Evolutionary conservation across 495 filamentous ascomycete genomes (phyloP), one percentile per base, ranked within the genome.

Genomic region (Cercophora newfieldiana): DNA sequence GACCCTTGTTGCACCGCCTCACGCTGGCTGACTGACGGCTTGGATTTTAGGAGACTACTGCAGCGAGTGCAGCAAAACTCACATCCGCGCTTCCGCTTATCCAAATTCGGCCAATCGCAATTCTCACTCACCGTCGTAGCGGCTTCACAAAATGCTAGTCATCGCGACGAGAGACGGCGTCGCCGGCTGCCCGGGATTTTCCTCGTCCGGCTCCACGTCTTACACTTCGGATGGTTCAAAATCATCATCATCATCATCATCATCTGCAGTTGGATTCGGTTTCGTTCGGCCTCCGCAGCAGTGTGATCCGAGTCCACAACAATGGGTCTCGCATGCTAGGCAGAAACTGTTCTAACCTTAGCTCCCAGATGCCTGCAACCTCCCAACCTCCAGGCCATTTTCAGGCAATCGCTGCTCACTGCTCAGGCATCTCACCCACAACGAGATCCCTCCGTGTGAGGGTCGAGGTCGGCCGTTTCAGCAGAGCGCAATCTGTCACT

Each of bases 1-100:
- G 18, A 28, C 54, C 54, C 54, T n/a, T 28, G 54, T 30, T 29
- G 54, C 54, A 57, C 54, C 54, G 54, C 54, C 54, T 57, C 54
- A 31, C 25, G 4, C 6, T 57, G 54, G 54, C 54, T 57, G 24
- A 57, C 54, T 57, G 53, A 30, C 54, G 54, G 24, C 16, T 19
- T 26, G 50, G 19, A 44, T 16, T 44, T 44, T 44, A 7, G n/a
- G n/a, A n/a, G n/a, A n/a, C n/a, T n/a, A n/a, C n/a, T n/a, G n/a
- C n/a, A n/a, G n/a, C 18, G 54, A 22, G 6, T 53, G 54, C 54
- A 57, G 54, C 54, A 57, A 28, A 30, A 22, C 26, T 30, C 24
- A 26, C 19, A 24, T 24, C 54, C 54, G 54, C 26, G 21, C 16
- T 57, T 26, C 54, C 54, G 54, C 54, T 57, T 30, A n/a, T 8